Percentiles rank a stretch among this genome's conserved stretches.
phyloP scores from a whole-genome alignment of 768 basidiomycete genomes.

The Amanita molliuscula region DNA sequence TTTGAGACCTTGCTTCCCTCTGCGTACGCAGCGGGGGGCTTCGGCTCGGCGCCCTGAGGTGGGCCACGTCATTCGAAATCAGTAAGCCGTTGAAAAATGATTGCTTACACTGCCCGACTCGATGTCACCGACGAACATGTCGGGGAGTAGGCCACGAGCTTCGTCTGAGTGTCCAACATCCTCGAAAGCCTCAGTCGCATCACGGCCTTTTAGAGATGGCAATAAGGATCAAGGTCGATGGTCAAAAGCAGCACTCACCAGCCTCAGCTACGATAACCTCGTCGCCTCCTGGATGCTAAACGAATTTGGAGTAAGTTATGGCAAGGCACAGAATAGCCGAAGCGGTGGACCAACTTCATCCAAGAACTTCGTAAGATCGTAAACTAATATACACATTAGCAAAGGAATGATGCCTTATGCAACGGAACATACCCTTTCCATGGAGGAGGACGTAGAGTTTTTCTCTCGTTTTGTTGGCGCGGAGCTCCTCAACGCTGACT shows the following conservation, averaged over 20 bases:
- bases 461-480: constrained; percentile 64
- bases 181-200: constrained; percentile 97
- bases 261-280: constrained; percentile 93
- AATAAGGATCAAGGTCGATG: constrained; percentile 4
- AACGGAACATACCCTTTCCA: constrained; percentile 54
- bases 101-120: constrained; percentile 54
- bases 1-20: constrained; percentile 28
- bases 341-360: constrained; percentile 60
- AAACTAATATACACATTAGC: constrained; percentile 42
- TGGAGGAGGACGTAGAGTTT: constrained; percentile 75
- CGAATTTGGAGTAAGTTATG: neutral
- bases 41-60: constrained; percentile 39
- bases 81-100: constrained; percentile 4
- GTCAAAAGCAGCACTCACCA: constrained; percentile 38
- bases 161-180: constrained; percentile 99
- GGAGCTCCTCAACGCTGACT: constrained; percentile 67
- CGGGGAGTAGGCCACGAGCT: constrained; percentile 76
- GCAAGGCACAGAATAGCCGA: neutral
- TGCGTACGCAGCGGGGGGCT: constrained; percentile 37
- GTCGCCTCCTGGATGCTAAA: constrained; percentile 93
- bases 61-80: constrained; percentile 5
- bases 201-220: constrained; percentile 48
- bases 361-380: constrained; percentile 87
- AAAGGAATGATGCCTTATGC: constrained; percentile 20
- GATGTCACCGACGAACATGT: constrained; percentile 75